Percentiles rank a stretch among this genome's conserved stretches.
These are phyloP conservation scores for Dioscorea cayenensis DNA, from an alignment of 116 monocot species.

Conservation along the genomic window DNA sequence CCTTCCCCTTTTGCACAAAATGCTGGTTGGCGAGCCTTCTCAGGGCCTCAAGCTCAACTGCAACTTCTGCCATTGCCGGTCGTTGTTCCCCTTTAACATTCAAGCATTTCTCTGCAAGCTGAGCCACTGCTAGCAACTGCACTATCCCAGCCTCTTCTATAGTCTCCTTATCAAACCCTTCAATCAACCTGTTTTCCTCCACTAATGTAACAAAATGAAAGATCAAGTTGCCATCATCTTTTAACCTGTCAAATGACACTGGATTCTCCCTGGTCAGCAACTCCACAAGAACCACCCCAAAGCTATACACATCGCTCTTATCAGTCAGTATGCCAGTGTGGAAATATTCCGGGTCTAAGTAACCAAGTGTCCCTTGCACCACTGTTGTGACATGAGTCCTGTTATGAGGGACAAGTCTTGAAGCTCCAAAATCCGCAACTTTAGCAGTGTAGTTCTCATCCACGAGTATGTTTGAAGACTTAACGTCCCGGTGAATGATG, in stretches of 20 bases:
- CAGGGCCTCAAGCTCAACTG: slow-evolving; percentile 15
- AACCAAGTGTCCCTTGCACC: slow-evolving; percentile 24
- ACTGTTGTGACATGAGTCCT: slow-evolving; percentile 9
- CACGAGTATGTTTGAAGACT: slow-evolving; percentile 5
- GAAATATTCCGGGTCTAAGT: slow-evolving; percentile 28
- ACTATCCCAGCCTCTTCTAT: neutral
- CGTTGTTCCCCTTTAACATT: slow-evolving; percentile 16
- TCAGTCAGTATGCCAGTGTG: slow-evolving; percentile 7
- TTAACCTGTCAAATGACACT: neutral
- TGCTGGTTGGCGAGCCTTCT: neutral
- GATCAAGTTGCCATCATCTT: neutral
- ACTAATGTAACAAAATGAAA: neutral
- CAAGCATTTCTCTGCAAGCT: slow-evolving; percentile 15
- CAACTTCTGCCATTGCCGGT: slow-evolving; percentile 19
- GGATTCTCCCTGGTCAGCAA: slow-evolving; percentile 11
- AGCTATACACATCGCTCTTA: slow-evolving; percentile 28
- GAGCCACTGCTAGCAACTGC: neutral
- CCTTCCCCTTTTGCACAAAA: neutral
- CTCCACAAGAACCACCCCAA: slow-evolving; percentile 28
- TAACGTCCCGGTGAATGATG: slow-evolving; percentile 9
- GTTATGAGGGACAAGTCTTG: slow-evolving; percentile 12
- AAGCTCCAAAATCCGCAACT: slow-evolving; percentile 17
- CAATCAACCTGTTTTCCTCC: neutral
- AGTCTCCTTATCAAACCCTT: neutral
- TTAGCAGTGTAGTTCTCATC: slow-evolving; percentile 17